Evolutionary conservation across 2,329 filamentous ascomycete species (phyloP).

Genomic region (Ascochyta lentis): DNA sequence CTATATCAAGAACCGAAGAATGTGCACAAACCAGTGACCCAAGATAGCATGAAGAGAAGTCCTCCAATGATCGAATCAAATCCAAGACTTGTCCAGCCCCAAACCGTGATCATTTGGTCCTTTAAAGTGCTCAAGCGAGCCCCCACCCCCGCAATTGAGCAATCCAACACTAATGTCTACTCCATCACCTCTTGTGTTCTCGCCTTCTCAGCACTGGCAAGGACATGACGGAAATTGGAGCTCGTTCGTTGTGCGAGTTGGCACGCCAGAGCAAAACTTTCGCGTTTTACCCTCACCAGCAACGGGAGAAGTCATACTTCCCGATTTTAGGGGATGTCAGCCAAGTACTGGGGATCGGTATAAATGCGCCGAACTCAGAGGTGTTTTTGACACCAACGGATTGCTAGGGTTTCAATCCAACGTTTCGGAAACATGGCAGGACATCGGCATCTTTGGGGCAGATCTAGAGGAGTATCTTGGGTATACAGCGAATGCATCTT

Average conservation of each 20-base stretch:
- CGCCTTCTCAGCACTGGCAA: slow-evolving; percentile 19
- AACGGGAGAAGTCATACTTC: slow-evolving; percentile 20
- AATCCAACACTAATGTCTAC: no score
- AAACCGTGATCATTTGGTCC: no score
- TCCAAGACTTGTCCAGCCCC: no score
- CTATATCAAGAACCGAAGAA: no score
- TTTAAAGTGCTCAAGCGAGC: no score
- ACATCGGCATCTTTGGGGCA: neutral
- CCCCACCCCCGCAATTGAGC: no score
- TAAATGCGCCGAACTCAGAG: neutral
- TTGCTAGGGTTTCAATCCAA: neutral
- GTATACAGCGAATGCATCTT: neutral
- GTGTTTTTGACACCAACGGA: neutral
- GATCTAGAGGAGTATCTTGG: neutral
- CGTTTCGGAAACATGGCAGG: neutral
- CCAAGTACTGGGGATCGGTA: neutral
- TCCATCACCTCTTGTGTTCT: neutral
- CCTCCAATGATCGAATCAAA: no score
- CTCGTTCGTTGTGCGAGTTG: slow-evolving; percentile 36
- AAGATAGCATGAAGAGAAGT: no score
- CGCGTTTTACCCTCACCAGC: slow-evolving; percentile 35
- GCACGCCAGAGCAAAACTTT: slow-evolving; percentile 37
- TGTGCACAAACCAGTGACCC: no score
- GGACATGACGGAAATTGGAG: slow-evolving; percentile 31
- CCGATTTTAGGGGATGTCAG: neutral